Conservation (phyloP, 306 rosid species). For the Dryas octopetala region DNA sequence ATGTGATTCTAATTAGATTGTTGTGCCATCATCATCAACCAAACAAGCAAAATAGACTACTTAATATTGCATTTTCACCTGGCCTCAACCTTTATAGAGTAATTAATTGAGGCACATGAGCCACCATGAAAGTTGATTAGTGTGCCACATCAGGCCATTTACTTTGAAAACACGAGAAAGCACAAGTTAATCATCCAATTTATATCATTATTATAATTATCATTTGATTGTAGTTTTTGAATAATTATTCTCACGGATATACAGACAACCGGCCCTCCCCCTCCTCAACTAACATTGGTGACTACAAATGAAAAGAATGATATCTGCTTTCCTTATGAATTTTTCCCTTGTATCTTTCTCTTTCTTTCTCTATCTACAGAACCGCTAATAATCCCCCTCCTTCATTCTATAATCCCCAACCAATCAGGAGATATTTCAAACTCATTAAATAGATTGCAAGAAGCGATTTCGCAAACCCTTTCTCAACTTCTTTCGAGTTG, state of each 20-base stretch:
- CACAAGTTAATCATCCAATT: constrained; percentile 20
- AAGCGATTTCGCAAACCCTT: constrained; percentile 15
- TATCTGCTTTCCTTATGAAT: constrained; percentile 45
- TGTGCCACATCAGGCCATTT: background rate
- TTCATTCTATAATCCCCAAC: constrained; percentile 24
- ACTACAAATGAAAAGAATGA: constrained; percentile 71
- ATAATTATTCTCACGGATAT: constrained; percentile 29
- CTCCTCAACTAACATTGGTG: constrained; percentile 36
- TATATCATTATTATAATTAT: constrained; percentile 18
- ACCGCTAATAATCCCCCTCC: constrained; percentile 23
- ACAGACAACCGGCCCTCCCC: constrained; percentile 23
- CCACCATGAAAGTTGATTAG: constrained; percentile 8
- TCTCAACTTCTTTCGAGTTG: constrained; percentile 27
- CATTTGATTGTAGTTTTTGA: constrained; percentile 22
- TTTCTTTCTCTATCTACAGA: constrained; percentile 58
- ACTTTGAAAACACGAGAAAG: background rate
- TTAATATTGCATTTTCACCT: background rate
- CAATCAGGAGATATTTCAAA: constrained; percentile 30
- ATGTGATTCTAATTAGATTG: background rate
- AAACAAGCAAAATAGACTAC: background rate
- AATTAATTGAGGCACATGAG: background rate
- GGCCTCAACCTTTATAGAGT: background rate
- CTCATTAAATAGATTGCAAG: constrained; percentile 30
- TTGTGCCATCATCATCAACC: constrained; percentile 5
- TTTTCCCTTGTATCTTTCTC: constrained; percentile 31